phyloP scores from a whole-genome alignment of 495 filamentous ascomycete species.

The Aspergillus heteromorphus region DNA sequence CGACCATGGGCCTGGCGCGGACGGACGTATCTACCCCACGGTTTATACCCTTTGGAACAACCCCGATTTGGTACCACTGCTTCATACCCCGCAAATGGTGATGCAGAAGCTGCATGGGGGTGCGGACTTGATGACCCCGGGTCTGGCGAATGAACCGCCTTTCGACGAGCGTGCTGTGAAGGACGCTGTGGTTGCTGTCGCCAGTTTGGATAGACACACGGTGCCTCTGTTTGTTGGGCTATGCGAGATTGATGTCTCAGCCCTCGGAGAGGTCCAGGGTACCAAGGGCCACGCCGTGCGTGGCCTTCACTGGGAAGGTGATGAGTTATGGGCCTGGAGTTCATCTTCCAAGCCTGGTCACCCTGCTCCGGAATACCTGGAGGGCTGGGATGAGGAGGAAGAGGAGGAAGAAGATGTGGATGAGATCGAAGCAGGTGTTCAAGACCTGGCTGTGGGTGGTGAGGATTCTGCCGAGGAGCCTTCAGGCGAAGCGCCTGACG shows the following conservation, averaged over 20 bases:
- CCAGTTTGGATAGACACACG: constrained; percentile 53
- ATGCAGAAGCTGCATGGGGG: constrained; percentile 60
- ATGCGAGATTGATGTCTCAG: constrained; percentile 62
- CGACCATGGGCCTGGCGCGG: constrained; percentile 49
- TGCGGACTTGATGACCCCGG: constrained; percentile 72
- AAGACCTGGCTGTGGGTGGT: constrained; percentile 37
- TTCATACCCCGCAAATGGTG: constrained; percentile 59
- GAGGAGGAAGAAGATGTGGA: constrained; percentile 27
- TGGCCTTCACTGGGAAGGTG: constrained; percentile 66
- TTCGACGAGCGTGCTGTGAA: constrained; percentile 59
- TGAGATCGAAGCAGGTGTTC: constrained; percentile 35
- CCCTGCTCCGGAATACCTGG: constrained; percentile 43
- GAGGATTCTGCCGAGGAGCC: constrained; percentile 25
- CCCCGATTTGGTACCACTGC: constrained; percentile 53
- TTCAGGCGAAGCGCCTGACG: constrained; percentile 11
- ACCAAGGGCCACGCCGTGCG: constrained; percentile 64
- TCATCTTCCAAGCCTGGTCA: constrained; percentile 49
- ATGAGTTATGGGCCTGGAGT: constrained; percentile 68
- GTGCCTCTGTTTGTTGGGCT: constrained; percentile 62
- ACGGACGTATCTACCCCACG: constrained; percentile 56
- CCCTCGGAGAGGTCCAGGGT: constrained; percentile 53
- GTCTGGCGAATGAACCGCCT: constrained; percentile 62
- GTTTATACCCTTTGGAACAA: constrained; percentile 68
- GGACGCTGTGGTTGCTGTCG: constrained; percentile 60
- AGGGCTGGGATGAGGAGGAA: constrained; percentile 38